A percentile compares a stretch with the other conserved stretches of the same genome.
Conservation (phyloP, 129 eudicot species). For the Centaurea solstitialis region DNA sequence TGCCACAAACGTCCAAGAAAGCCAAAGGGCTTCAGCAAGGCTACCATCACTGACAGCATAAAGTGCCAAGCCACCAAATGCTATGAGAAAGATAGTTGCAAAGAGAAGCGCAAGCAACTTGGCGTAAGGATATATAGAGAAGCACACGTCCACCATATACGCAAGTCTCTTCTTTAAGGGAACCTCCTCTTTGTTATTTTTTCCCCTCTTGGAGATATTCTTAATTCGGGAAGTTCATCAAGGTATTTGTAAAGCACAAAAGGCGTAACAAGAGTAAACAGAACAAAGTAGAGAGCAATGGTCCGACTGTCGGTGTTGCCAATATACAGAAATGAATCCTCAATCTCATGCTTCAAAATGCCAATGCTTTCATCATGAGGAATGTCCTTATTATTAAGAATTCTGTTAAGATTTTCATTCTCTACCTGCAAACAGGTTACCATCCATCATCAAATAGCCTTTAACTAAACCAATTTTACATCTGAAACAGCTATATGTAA, state of each 20-base stretch:
- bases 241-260: conserved; percentile 78
- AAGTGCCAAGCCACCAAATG: conserved; percentile 95
- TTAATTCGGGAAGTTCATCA: conserved; percentile 61
- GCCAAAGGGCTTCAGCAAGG: conserved; percentile 93
- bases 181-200: conserved; percentile 75
- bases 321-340: conserved; percentile 32
- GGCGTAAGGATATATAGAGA: conserved; percentile 94
- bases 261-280: conserved; percentile 71
- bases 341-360: conserved; percentile 37
- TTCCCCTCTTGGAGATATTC: conserved; percentile 45
- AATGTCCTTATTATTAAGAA: conserved; percentile 36
- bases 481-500: not conserved
- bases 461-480: not conserved
- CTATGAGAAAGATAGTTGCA: conserved; percentile 93
- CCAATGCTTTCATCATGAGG: conserved; percentile 24
- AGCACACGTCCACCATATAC: conserved; percentile 88
- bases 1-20: conserved; percentile 94
- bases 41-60: conserved; percentile 88
- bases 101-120: conserved; percentile 94
- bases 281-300: conserved; percentile 65
- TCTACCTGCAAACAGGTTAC: conserved; percentile 66
- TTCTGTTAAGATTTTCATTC: conserved; percentile 43
- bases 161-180: conserved; percentile 92
- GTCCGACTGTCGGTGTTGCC: conserved; percentile 55
- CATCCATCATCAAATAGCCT: conserved; percentile 8